Evolutionary conservation across 2,329 filamentous ascomycete species (phyloP), one percentile per base, ranked within the genome.

Genomic region (Fusarium avenaceum): DNA sequence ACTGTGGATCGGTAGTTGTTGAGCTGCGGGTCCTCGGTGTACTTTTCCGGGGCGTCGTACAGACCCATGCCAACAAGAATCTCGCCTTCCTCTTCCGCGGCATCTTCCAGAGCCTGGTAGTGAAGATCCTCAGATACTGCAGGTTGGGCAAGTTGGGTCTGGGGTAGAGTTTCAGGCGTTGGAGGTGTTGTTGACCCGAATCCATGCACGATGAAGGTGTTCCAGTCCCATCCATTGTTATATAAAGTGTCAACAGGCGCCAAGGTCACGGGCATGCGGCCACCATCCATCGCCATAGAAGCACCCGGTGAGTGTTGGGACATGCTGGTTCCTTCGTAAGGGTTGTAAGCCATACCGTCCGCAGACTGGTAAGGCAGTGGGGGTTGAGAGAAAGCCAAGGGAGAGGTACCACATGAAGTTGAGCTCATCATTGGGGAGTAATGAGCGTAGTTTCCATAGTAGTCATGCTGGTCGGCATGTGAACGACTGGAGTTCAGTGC

Each of bases 31-130:
- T 86, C 84, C 20, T 81, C 79, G 9, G 83, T 78, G 42, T 78
- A 72, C 72, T 87, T 86, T 56, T 89, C 90, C 0, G 91, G 91
- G 6, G 87, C 82, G 72, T 93, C 92, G 77, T 96, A 96, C 0
- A 96, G 85, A 1, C 92, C 92, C 86, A 96, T 90, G 20, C 92
- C 92, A n/a, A 94, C 85, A 3, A 95, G 84, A 62, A 93, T 90
- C 73, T 94, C 91, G 38, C 88, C 90, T 45, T 87, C 87, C 28
- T 88, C 87, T 47, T 86, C 82, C 8, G 55, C 43, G 13, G 80
- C 75, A 39, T 87, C 83, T 32, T 85, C 83, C 24, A 87, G 77
- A 7, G 84, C 70, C 56, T 85, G 80, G 63, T 84, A 86, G 13
- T 81, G 77, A 49, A 84, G 82, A 7, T 86, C 85, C 47, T 88